Evolutionary conservation across 257 asterid species (phyloP).

Genomic region (Lycium barbarum): DNA sequence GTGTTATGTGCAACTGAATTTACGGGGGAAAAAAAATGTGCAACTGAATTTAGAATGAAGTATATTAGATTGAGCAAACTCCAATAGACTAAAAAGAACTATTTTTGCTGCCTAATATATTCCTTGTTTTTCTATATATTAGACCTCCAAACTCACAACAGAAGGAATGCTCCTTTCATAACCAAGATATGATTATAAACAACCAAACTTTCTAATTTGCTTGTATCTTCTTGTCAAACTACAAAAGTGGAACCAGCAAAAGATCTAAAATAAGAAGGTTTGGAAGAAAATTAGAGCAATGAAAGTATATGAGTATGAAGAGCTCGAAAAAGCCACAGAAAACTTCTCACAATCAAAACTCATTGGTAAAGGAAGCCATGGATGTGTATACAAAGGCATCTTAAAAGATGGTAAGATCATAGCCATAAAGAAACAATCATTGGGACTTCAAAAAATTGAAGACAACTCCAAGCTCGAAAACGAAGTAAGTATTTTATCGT

Average conservation of each 20-base stretch:
- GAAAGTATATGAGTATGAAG: slow-evolving; percentile 45
- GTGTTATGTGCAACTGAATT: neutral
- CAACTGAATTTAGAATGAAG: neutral
- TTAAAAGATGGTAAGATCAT: slow-evolving; percentile 49
- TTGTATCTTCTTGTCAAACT: neutral
- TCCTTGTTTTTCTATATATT: slow-evolving; percentile 6
- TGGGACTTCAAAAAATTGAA: slow-evolving; percentile 60
- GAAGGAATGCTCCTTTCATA: neutral
- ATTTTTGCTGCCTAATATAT: neutral
- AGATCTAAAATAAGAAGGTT: neutral
- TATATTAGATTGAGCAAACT: neutral
- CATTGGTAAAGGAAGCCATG: slow-evolving; percentile 88
- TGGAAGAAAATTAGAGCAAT: slow-evolving; percentile 43
- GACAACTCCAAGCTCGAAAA: slow-evolving; percentile 63
- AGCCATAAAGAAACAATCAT: slow-evolving; percentile 74
- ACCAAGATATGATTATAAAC: slow-evolving; percentile 11
- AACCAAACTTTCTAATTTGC: neutral
- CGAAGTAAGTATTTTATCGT: slow-evolving; percentile 60
- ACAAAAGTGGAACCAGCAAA: neutral
- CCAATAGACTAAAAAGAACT: neutral
- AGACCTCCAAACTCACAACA: neutral
- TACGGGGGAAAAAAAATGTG: neutral
- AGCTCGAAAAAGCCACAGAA: slow-evolving; percentile 58
- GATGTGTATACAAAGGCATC: slow-evolving; percentile 58
- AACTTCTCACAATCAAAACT: slow-evolving; percentile 59